Percentiles rank a stretch among this genome's conserved stretches.
These are phyloP conservation scores for Lactarius vividus DNA, from an alignment of 768 basidiomycete genomes.

Conservation along the genomic window DNA sequence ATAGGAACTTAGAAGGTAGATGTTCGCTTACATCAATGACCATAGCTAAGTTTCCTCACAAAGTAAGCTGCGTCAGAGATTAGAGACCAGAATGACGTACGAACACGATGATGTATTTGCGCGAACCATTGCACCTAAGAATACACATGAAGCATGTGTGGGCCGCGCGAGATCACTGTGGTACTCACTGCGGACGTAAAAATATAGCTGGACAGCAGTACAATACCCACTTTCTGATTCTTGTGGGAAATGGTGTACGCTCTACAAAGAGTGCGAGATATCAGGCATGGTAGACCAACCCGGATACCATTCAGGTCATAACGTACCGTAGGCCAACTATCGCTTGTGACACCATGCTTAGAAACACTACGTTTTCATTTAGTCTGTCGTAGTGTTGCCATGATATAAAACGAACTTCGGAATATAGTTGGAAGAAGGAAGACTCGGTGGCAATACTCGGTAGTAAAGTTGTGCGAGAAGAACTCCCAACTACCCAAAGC, in stretches of 20 bases:
- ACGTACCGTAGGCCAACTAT: constrained; percentile 59
- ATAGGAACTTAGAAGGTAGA: not conserved
- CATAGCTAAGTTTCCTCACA: constrained; percentile 17
- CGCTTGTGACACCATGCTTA: constrained; percentile 60
- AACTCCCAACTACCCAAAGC: constrained; percentile 55
- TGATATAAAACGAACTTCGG: constrained; percentile 47
- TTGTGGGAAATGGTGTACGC: constrained; percentile 57
- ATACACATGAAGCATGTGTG: not conserved
- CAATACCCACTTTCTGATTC: constrained; percentile 40
- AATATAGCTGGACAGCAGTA: constrained; percentile 44
- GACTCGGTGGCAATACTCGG: constrained; percentile 44
- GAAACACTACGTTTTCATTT: constrained; percentile 44
- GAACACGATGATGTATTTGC: constrained; percentile 48
- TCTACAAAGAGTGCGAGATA: constrained; percentile 33
- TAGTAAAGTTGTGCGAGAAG: constrained; percentile 50
- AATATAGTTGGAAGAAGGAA: constrained; percentile 54
- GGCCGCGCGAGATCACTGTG: constrained; percentile 26
- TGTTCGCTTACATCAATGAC: not conserved
- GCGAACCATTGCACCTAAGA: constrained; percentile 54
- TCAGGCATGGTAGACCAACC: not conserved
- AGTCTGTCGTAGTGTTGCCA: constrained; percentile 7
- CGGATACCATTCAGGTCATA: not conserved
- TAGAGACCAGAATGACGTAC: constrained; percentile 37
- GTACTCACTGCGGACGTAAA: constrained; percentile 44
- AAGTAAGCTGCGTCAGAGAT: constrained; percentile 14